phyloP scores from a whole-genome alignment of 192 early-diverging fungal species.

The Globomyces pollinis-pini region DNA sequence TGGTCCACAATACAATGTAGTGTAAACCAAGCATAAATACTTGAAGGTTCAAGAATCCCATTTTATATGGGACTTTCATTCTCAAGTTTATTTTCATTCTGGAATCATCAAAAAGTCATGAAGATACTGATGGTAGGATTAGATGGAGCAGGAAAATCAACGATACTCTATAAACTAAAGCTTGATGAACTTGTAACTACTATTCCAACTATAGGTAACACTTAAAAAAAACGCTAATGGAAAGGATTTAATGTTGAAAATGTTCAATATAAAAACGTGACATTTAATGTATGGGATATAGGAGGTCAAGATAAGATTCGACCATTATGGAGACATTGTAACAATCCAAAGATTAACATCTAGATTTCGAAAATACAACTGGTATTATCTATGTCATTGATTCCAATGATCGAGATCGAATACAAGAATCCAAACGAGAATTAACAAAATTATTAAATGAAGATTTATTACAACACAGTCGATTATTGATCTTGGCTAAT shows the following conservation, averaged over 20 bases:
- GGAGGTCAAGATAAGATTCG: constrained; percentile 98
- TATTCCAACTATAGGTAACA: constrained; percentile 92
- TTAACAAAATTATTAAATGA: constrained; percentile 91
- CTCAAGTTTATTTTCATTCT: constrained; percentile 63
- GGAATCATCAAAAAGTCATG: constrained; percentile 91
- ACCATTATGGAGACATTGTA: constrained; percentile 96
- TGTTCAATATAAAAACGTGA: constrained; percentile 97
- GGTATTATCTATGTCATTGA: constrained; percentile 94
- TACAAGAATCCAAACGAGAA: constrained; percentile 88
- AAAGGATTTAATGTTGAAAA: constrained; percentile 96
- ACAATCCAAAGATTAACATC: constrained; percentile 13
- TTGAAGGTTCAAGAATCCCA: too few species aligned
- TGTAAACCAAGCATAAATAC: too few species aligned
- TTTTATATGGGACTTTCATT: constrained; percentile 85
- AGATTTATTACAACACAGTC: constrained; percentile 85
- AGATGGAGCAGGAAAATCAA: constrained; percentile 94
- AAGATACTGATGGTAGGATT: constrained; percentile 92
- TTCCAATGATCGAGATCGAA: constrained; percentile 91
- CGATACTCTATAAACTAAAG: constrained; percentile 98
- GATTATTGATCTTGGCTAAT: constrained; percentile 93
- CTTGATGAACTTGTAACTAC: constrained; percentile 98
- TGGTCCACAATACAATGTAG: too few species aligned
- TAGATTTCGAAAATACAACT: constrained; percentile 94
- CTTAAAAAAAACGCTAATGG: not conserved
- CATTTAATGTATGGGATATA: constrained; percentile 97